These are phyloP conservation scores for Candida hungchunana DNA, from an alignment of 805 yeast species.

Conservation along the genomic window DNA sequence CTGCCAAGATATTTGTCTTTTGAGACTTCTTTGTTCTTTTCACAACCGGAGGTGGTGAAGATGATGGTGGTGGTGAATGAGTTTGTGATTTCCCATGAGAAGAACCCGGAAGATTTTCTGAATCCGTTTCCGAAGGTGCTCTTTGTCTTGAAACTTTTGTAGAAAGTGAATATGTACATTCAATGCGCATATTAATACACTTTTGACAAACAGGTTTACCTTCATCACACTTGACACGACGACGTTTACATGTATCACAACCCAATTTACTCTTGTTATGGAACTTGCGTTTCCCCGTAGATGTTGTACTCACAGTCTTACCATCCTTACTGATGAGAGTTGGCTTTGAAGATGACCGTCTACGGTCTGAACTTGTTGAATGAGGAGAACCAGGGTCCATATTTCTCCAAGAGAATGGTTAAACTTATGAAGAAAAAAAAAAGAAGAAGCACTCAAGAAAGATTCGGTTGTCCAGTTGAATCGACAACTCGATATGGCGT, in stretches of 20 bases:
- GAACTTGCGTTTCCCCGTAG: slow-evolving; percentile 76
- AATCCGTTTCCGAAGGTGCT: too few relatives aligned
- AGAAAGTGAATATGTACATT: slow-evolving; percentile 57
- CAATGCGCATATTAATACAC: slow-evolving; percentile 74
- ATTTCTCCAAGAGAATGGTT: background rate
- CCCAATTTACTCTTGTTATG: slow-evolving; percentile 89
- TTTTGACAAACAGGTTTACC: slow-evolving; percentile 72
- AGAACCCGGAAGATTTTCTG: too few relatives aligned
- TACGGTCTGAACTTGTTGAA: slow-evolving; percentile 5
- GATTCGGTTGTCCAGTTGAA: slow-evolving; percentile 11
- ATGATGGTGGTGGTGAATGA: too few relatives aligned
- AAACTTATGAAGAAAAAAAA: background rate
- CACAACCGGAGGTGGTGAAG: too few relatives aligned
- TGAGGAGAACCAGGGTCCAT: slow-evolving; percentile 3
- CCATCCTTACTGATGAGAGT: slow-evolving; percentile 35
- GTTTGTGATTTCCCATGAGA: too few relatives aligned
- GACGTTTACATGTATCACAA: slow-evolving; percentile 80
- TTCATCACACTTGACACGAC: slow-evolving; percentile 94
- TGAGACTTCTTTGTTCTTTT: too few relatives aligned
- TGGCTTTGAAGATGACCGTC: slow-evolving; percentile 11
- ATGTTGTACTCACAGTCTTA: slow-evolving; percentile 35
- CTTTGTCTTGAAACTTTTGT: too few relatives aligned
- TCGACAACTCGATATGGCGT: slow-evolving; percentile 12
- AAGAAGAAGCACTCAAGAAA: slow-evolving; percentile 1
- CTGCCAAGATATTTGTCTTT: too few relatives aligned